Base-by-base conservation (phyloP, 2,329 filamentous ascomycete genomes). In the Colletotrichum tropicicola region DNA sequence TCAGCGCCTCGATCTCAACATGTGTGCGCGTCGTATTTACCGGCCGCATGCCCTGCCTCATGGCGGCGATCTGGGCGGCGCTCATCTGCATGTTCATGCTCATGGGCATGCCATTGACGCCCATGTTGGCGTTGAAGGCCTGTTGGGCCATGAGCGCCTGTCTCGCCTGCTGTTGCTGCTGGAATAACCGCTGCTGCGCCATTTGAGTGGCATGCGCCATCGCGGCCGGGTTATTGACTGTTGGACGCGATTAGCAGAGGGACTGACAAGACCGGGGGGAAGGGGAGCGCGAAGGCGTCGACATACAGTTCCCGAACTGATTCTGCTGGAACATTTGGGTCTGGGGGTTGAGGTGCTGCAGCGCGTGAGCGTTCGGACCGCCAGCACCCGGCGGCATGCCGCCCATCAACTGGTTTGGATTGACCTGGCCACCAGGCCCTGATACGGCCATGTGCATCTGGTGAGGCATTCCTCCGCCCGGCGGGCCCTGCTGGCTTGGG, bases 361-460 rank as follows among this genome's bases (percentile, higher is more conserved):
- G 79, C 17, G 89, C 89, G 78, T 93, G 91, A 65, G 87, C 85
- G 77, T 88, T 91, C 63, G 87, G 87, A 57, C 83, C 85, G 68
- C 80, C 82, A 57, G 83, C 84, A 66, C 90, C 88, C 28, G 90
- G 90, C 68, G 91, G 91, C 88, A 94, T 92, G 62, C 87, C 89
- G 68, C 82, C 87, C 91, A 94, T 93, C 84, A 94, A 87, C 60
- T 89, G 86, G 27, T 86, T 87, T 72, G 92, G 90, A 74, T 89
- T 92, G 69, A 92, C 89, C 74, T 92, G 91, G 66, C 86, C 87
- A 69, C 88, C 89, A 19, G 91, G 90, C 35, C 87, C 91, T 62
- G 91, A 92, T 27, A 91, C 91, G 66, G 87, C 89, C 81, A 92
- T 91, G 71, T 92, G 90, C 70, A 89, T 84, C 77, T 92, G 91